phyloP scores from a whole-genome alignment of 805 yeast species.

The Zygosaccharomyces siamensis region DNA sequence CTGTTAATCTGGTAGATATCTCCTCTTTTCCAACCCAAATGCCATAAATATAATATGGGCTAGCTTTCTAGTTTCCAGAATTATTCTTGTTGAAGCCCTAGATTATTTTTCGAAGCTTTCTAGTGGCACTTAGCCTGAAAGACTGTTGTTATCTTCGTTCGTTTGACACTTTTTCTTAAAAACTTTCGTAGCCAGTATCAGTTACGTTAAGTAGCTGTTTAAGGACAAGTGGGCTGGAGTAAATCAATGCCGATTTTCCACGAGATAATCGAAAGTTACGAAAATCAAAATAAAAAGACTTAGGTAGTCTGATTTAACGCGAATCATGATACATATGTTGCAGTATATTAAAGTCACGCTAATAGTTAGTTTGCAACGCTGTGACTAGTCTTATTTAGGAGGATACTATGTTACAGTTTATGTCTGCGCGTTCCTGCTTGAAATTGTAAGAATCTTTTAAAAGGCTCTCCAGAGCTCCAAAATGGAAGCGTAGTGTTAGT shows the following conservation, averaged over 20 bases:
- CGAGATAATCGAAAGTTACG: background rate
- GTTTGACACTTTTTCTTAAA: background rate
- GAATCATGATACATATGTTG: no score
- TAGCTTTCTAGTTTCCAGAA: background rate
- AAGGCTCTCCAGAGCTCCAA: slow-evolving; percentile 27
- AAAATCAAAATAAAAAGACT: background rate
- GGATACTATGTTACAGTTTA: slow-evolving; percentile 7
- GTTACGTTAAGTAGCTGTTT: background rate
- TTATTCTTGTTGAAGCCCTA: background rate
- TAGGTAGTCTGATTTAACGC: no score
- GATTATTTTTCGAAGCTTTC: background rate
- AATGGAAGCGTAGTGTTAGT: slow-evolving; percentile 24
- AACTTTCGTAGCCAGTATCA: background rate
- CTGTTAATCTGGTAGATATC: background rate
- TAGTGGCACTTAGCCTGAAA: background rate
- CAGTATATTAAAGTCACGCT: no score
- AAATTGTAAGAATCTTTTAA: slow-evolving; percentile 19
- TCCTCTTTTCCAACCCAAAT: background rate
- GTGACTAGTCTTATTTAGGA: background rate
- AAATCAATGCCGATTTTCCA: background rate
- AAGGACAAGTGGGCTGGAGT: background rate
- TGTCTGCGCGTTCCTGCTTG: slow-evolving; percentile 16
- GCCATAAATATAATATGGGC: background rate
- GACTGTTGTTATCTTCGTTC: background rate
- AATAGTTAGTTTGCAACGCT: background rate